Conservation (phyloP, 2,329 filamentous ascomycete genomes). For the Cordyceps cicadae region DNA sequence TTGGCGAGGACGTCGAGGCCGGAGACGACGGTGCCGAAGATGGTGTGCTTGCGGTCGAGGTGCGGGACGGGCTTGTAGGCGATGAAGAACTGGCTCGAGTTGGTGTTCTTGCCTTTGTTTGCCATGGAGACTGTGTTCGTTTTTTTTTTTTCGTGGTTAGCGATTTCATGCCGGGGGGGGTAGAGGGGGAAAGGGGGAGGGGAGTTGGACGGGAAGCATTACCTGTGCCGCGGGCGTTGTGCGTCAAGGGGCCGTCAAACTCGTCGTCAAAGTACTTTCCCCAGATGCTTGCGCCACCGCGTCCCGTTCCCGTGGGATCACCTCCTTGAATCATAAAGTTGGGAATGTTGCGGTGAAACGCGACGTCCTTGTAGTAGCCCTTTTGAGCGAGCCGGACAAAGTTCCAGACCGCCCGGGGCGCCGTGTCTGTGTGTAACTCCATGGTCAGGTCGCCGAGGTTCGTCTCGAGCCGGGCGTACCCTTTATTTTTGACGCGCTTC, state of each 20-base stretch:
- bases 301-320: constrained; percentile 84
- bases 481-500: constrained; percentile 78
- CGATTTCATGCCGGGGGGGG: neutral
- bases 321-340: constrained; percentile 98
- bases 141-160: neutral
- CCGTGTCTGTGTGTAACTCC: constrained; percentile 83
- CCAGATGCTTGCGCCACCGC: constrained; percentile 88
- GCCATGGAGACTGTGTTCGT: constrained; percentile 62
- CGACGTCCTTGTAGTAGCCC: constrained; percentile 77
- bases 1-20: constrained; percentile 62
- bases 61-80: constrained; percentile 79
- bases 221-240: constrained; percentile 64
- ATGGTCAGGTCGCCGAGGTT: constrained; percentile 78
- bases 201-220: constrained; percentile 25
- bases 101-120: constrained; percentile 97
- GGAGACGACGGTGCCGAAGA: constrained; percentile 80
- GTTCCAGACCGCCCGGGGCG: constrained; percentile 94
- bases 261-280: constrained; percentile 92
- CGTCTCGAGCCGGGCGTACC: constrained; percentile 84
- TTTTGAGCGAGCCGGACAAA: constrained; percentile 82
- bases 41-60: constrained; percentile 92
- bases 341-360: constrained; percentile 88
- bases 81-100: constrained; percentile 92
- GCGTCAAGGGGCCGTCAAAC: constrained; percentile 80
- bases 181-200: neutral